Evolutionary conservation across 345 rosid species (phyloP).

Genomic region (Corymbia maculata): DNA sequence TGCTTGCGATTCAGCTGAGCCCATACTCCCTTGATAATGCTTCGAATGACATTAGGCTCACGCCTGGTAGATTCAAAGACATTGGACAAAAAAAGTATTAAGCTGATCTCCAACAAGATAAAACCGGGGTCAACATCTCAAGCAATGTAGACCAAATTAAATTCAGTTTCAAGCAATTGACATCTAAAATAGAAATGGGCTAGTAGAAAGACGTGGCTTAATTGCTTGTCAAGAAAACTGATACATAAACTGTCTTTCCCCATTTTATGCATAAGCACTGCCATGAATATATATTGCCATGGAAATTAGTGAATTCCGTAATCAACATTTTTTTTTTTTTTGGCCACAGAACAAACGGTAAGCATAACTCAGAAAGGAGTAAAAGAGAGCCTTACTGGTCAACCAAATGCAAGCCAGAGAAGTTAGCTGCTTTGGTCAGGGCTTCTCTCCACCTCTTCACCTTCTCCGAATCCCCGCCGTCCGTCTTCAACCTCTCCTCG

Average conservation of each 20-base stretch:
- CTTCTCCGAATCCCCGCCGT: background rate
- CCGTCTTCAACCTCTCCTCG: background rate
- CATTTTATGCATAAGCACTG: background rate
- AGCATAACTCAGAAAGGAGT: background rate
- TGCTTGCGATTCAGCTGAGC: background rate
- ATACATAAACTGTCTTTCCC: background rate
- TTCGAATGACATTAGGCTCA: background rate
- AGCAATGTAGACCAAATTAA: background rate
- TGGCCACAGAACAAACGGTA: background rate
- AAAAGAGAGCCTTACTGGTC: background rate
- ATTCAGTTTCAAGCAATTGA: background rate
- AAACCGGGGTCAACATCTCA: background rate
- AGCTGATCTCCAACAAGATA: background rate
- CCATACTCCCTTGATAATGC: background rate
- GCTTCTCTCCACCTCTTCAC: conserved; percentile 7
- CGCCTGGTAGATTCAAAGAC: background rate
- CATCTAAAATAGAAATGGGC: background rate
- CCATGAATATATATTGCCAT: no score
- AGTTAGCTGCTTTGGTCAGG: background rate
- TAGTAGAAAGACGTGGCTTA: background rate
- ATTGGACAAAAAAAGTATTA: background rate
- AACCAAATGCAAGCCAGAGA: background rate
- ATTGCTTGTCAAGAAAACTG: background rate
- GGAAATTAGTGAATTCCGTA: background rate
- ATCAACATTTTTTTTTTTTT: no score